phyloP scores from a whole-genome alignment of 352 stramenopile species.

The Globisporangium perplexum region DNA sequence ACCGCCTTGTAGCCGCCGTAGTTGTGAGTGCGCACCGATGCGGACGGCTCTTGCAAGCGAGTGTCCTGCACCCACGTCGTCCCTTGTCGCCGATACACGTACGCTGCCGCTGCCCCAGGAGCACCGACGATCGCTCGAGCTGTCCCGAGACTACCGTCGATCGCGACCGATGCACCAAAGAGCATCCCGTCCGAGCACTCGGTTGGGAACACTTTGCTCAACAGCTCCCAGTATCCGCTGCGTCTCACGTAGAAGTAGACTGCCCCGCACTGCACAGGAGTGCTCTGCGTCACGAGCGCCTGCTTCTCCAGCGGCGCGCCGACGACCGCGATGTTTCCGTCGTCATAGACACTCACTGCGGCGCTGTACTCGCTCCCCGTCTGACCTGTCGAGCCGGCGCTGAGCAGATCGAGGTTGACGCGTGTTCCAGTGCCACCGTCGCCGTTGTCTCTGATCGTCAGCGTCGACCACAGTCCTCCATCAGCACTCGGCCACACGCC shows the following conservation, averaged over 20 bases:
- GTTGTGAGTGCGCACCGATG: constrained; percentile 44
- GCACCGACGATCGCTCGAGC: constrained; percentile 64
- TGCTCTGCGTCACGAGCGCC: constrained; percentile 2
- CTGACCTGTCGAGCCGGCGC: constrained; percentile 27
- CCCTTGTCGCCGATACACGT: constrained; percentile 31
- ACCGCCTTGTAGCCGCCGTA: constrained; percentile 68
- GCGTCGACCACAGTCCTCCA: constrained; percentile 78
- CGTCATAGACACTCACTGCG: constrained; percentile 56
- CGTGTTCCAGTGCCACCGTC: constrained; percentile 83
- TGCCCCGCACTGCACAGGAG: constrained; percentile 39
- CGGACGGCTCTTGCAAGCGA: constrained; percentile 29
- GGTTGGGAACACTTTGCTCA: constrained; percentile 39
- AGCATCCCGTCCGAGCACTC: constrained; percentile 40
- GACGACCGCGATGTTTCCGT: constrained; percentile 60
- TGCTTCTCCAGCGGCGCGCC: constrained; percentile 50
- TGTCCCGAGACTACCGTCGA: constrained; percentile 60
- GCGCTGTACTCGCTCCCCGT: constrained; percentile 37
- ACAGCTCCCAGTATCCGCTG: constrained; percentile 63
- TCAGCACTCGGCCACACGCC: constrained; percentile 90
- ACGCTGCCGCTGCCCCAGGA: constrained; percentile 48
- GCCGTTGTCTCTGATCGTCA: constrained; percentile 90
- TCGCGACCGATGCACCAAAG: constrained; percentile 63
- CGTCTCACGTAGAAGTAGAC: constrained; percentile 64
- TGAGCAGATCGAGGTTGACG: constrained; percentile 57
- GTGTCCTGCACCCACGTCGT: constrained; percentile 44